Conservation (phyloP, 1,284 basidiomycete species). For the Ceratobasidium sp. region DNA sequence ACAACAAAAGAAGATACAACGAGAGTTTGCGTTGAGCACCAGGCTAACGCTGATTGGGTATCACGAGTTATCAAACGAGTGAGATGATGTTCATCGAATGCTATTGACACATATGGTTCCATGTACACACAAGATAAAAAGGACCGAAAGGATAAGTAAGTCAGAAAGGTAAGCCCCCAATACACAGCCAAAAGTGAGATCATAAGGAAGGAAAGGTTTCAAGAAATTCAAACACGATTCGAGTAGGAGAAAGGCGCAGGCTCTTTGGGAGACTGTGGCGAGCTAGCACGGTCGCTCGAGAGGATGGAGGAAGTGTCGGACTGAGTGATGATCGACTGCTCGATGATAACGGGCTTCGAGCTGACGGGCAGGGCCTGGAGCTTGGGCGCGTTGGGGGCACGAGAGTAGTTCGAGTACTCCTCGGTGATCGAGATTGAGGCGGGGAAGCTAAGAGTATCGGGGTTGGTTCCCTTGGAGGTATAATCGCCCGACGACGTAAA, state of each 20-base stretch:
- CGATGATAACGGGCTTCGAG: slow-evolving; percentile 7
- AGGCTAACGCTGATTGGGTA: neutral
- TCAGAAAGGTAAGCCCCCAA: too few species aligned
- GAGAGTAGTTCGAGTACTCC: slow-evolving; percentile 27
- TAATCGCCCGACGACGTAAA: slow-evolving; percentile 6
- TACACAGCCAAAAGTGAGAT: too few species aligned
- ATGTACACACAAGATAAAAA: neutral
- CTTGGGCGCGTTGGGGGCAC: neutral
- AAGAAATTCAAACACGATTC: neutral
- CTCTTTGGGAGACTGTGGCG: neutral
- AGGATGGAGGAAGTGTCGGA: slow-evolving; percentile 11
- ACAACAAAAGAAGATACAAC: neutral
- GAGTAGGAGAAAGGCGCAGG: neutral
- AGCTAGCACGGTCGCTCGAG: neutral
- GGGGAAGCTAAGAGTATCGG: slow-evolving; percentile 20
- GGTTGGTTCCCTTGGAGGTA: neutral
- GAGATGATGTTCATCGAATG: neutral
- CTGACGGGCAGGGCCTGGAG: slow-evolving; percentile 1
- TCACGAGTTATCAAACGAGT: neutral
- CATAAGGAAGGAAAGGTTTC: neutral
- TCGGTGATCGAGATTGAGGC: neutral
- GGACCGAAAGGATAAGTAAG: neutral
- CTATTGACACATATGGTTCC: slow-evolving; percentile 1
- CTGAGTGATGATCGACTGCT: slow-evolving; percentile 6
- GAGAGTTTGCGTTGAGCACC: neutral